Conservation (phyloP, 208 protist genomes). For the Spongospora subterranea region DNA sequence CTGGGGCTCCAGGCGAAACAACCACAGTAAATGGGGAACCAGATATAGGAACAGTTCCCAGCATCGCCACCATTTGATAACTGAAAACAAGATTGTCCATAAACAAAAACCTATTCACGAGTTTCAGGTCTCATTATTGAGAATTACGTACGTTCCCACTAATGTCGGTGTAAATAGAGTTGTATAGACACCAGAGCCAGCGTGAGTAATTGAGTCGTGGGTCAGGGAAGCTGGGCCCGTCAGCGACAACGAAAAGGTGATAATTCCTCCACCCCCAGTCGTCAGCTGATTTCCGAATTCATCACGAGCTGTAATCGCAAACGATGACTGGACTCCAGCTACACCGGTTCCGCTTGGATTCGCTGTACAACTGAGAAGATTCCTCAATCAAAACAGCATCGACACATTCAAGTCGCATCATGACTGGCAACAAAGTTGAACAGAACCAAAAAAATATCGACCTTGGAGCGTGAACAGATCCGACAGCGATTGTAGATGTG, state of each 20-base stretch:
- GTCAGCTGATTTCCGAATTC: conserved; percentile 63
- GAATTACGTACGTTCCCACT: not conserved
- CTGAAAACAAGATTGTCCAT: not conserved
- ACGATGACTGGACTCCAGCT: conserved; percentile 60
- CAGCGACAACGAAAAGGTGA: not conserved
- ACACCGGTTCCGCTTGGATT: not conserved
- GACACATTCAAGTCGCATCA: not conserved
- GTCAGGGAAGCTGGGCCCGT: conserved; percentile 16
- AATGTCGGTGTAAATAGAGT: conserved; percentile 32
- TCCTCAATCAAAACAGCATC: not conserved
- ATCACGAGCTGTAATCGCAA: conserved; percentile 64
- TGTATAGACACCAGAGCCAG: conserved; percentile 30
- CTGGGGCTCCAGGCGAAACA: not conserved
- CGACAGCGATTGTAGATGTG: conserved; percentile 53
- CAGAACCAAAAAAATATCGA: too few relatives aligned
- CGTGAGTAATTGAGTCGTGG: not conserved
- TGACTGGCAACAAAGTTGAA: too few relatives aligned
- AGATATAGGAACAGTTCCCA: not conserved
- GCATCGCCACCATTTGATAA: not conserved
- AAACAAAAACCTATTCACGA: not conserved
- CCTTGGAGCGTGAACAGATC: not conserved
- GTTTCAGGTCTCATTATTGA: too few relatives aligned
- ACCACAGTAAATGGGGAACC: not conserved
- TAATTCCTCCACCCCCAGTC: not conserved
- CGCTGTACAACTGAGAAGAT: not conserved